A percentile compares a stretch with the other conserved stretches of the same genome.
These are phyloP conservation scores for Helicocarpus griseus DNA, from an alignment of 2,329 filamentous ascomycete species.

Conservation along the genomic window DNA sequence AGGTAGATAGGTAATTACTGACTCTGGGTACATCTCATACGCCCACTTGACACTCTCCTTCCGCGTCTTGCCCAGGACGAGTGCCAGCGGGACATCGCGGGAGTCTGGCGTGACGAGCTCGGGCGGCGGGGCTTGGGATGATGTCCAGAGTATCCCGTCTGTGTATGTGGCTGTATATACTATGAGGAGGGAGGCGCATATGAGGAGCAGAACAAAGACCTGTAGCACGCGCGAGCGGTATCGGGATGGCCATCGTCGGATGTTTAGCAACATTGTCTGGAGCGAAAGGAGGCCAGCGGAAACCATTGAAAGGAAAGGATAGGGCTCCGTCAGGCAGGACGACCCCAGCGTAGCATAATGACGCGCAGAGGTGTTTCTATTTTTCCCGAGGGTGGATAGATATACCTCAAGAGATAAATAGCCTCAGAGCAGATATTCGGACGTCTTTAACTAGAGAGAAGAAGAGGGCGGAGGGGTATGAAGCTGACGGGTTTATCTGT, in stretches of 20 bases:
- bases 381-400: no score
- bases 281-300: no score
- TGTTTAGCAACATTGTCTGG: not conserved
- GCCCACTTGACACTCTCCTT: slow-evolving; percentile 1
- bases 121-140: not conserved
- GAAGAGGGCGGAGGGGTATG: no score
- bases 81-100: not conserved
- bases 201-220: not conserved
- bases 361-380: no score
- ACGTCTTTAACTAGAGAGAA: no score
- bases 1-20: slow-evolving; percentile 7
- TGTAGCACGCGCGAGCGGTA: not conserved
- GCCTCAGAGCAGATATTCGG: no score
- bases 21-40: slow-evolving; percentile 10
- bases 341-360: no score
- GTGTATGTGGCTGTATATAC: not conserved
- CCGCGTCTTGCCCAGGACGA: not conserved
- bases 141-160: not conserved
- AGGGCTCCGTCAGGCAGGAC: no score
- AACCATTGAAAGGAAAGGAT: no score
- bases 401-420: no score
- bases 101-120: not conserved
- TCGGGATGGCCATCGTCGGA: not conserved
- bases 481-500: no score
- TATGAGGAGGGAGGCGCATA: not conserved